Evolutionary conservation across 2,329 filamentous ascomycete species (phyloP).

Genomic region (Onygenales sp.): DNA sequence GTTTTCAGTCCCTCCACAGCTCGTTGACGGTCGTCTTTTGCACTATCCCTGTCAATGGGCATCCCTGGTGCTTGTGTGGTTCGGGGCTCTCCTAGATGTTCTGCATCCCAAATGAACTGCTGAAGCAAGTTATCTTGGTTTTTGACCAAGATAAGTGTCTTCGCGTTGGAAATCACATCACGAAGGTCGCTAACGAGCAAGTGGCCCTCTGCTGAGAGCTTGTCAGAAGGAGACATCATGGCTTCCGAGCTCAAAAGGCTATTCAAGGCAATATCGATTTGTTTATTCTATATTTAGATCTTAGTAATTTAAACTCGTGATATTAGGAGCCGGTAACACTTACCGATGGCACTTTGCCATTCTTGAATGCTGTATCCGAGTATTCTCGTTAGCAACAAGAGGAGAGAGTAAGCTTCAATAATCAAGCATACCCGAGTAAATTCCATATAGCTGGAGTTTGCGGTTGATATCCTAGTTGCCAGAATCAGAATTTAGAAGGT

Average conservation of each 20-base stretch:
- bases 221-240: conserved; percentile 59
- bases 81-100: conserved; percentile 56
- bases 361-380: conserved; percentile 57
- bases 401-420: conserved; percentile 7
- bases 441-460: conserved; percentile 93
- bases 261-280: conserved; percentile 92
- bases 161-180: conserved; percentile 73
- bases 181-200: conserved; percentile 67
- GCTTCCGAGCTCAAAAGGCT: conserved; percentile 66
- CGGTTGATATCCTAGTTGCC: conserved; percentile 60
- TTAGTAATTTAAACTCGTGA: neutral
- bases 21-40: conserved; percentile 73
- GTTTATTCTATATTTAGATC: conserved; percentile 59
- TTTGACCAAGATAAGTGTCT: conserved; percentile 79
- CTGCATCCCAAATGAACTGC: conserved; percentile 93
- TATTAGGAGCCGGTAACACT: conserved; percentile 23
- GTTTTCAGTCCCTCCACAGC: conserved; percentile 78
- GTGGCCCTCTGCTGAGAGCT: conserved; percentile 75
- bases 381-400: conserved; percentile 7
- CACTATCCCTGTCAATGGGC: conserved; percentile 65
- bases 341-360: conserved; percentile 85
- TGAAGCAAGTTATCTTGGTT: conserved; percentile 91
- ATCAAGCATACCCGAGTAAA: conserved; percentile 51
- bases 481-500: neutral
- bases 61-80: conserved; percentile 53